Evolutionary conservation across 345 rosid genomes (phyloP).

Genomic region (Euphorbia peplus): DNA sequence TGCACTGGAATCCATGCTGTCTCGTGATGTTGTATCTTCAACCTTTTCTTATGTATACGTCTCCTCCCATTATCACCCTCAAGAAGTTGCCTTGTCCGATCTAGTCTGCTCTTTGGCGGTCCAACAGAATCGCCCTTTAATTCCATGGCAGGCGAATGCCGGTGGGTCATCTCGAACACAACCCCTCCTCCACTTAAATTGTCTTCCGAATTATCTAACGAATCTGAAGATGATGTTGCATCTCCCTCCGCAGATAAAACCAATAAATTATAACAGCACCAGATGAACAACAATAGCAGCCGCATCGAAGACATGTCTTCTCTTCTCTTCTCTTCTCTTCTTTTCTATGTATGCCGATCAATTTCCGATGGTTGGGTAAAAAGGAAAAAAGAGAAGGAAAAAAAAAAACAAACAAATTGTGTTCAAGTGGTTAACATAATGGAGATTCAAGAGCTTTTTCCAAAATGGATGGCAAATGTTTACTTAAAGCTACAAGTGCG

Average conservation of each 20-base stretch:
- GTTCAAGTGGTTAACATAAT: background rate
- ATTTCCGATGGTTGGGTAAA: background rate
- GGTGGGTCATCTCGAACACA: slow-evolving; percentile 4
- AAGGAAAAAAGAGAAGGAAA: background rate
- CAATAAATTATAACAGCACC: background rate
- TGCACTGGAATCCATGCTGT: slow-evolving; percentile 19
- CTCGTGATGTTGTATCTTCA: background rate
- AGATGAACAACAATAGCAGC: background rate
- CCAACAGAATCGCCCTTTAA: background rate
- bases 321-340: no score
- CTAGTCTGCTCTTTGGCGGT: slow-evolving; percentile 3
- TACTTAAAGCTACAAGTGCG: background rate
- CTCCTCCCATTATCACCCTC: slow-evolving; percentile 17
- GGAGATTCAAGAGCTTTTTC: background rate
- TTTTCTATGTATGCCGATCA: no score
- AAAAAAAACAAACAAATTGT: background rate
- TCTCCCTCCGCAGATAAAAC: background rate
- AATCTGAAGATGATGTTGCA: no score
- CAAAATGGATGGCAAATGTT: background rate
- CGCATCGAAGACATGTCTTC: background rate
- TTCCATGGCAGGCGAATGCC: background rate
- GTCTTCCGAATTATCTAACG: background rate
- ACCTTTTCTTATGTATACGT: background rate
- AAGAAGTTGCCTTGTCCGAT: slow-evolving; percentile 11
- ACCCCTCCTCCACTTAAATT: no score